Percentiles rank a stretch among this genome's conserved stretches.
These are phyloP conservation scores for Puccinia polysora DNA, from an alignment of 1,284 basidiomycete species.

Conservation along the genomic window DNA sequence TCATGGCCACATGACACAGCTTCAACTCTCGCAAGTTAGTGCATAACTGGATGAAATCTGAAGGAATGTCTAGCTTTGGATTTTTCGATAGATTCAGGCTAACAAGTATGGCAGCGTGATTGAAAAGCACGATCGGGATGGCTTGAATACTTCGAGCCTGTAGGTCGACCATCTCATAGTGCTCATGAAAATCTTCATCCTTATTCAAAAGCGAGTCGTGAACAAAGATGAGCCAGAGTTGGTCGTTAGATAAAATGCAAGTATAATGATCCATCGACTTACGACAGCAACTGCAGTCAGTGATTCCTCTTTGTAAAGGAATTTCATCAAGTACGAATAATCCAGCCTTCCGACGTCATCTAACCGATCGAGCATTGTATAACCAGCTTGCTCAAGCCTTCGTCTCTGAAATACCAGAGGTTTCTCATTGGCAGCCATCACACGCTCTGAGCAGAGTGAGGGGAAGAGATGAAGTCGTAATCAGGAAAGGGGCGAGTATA, in stretches of 20 bases:
- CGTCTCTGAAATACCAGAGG: constrained; percentile 80
- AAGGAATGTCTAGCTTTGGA: constrained; percentile 90
- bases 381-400: constrained; percentile 84
- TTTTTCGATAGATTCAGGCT: constrained; percentile 87
- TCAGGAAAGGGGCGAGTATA: background rate
- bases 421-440: constrained; percentile 72
- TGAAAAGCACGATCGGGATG: constrained; percentile 82
- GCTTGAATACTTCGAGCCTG: constrained; percentile 77
- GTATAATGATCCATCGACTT: constrained; percentile 50
- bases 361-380: constrained; percentile 73
- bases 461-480: background rate
- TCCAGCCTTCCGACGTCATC: constrained; percentile 77
- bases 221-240: background rate
- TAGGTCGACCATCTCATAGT: constrained; percentile 78
- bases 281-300: constrained; percentile 38
- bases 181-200: constrained; percentile 69
- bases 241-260: background rate
- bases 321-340: constrained; percentile 78
- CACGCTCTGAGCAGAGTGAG: constrained; percentile 62
- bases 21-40: constrained; percentile 76
- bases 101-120: constrained; percentile 77
- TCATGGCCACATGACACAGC: constrained; percentile 89
- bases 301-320: constrained; percentile 59
- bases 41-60: constrained; percentile 92
- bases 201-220: constrained; percentile 51